Conservation (phyloP, 306 rosid genomes). For the Fragaria iinumae region DNA sequence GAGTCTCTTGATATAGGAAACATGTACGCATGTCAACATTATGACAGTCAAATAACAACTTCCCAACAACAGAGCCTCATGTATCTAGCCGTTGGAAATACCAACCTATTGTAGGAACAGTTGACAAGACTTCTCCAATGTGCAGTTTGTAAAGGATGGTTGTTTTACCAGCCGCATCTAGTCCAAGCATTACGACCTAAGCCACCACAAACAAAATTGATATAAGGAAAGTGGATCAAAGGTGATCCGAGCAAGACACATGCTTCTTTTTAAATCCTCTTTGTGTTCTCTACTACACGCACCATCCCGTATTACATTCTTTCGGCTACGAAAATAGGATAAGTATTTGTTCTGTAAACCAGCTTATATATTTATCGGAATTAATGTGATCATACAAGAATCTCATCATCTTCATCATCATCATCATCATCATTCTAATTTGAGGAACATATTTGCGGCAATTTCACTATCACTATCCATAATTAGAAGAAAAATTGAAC, state of each 20-base stretch:
- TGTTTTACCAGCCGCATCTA: conserved; percentile 94
- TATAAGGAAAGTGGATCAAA: neutral
- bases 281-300: no score
- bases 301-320: neutral
- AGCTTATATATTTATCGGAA: no score
- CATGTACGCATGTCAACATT: neutral
- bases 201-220: conserved; percentile 24
- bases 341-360: neutral
- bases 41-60: neutral
- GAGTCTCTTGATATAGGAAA: neutral
- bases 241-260: neutral
- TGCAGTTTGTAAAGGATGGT: conserved; percentile 88
- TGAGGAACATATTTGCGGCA: neutral
- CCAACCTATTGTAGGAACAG: conserved; percentile 90
- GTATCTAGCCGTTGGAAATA: conserved; percentile 5
- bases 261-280: no score
- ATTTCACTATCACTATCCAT: neutral
- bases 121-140: conserved; percentile 88
- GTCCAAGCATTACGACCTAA: conserved; percentile 96
- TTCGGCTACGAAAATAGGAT: neutral
- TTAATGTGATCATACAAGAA: neutral
- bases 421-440: neutral
- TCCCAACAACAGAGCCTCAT: neutral
- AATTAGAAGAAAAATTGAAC: neutral
- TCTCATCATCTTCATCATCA: no score